Conservation (phyloP, 1,284 basidiomycete species). For the Pulchroboletus neoregius region DNA sequence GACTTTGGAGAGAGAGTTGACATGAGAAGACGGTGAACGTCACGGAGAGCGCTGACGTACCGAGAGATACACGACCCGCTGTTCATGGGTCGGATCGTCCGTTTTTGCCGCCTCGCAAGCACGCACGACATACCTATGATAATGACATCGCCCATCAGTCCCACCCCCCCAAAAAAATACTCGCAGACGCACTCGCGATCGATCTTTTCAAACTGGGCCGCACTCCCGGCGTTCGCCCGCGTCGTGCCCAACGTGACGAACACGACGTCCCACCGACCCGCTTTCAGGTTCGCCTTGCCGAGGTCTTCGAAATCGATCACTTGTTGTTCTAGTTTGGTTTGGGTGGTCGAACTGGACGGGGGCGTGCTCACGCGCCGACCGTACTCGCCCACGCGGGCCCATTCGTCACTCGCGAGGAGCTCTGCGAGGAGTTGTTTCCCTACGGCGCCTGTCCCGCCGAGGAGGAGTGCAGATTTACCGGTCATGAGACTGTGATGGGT, state of each 20-base stretch:
- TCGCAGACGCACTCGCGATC: constrained; percentile 57
- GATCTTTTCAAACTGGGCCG: constrained; percentile 66
- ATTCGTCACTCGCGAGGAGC: constrained; percentile 51
- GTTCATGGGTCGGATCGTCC: constrained; percentile 40
- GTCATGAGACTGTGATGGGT: neutral
- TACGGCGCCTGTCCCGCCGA: constrained; percentile 64
- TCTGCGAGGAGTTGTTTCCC: constrained; percentile 55
- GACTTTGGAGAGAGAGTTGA: constrained; percentile 41
- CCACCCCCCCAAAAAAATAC: no score
- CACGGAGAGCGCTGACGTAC: no score
- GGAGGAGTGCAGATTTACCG: constrained; percentile 49
- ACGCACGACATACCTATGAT: constrained; percentile 68
- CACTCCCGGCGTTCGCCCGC: constrained; percentile 55
- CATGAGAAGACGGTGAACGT: no score
- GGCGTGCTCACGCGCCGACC: constrained; percentile 55
- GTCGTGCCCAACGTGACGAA: constrained; percentile 62
- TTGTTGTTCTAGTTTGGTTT: constrained; percentile 54
- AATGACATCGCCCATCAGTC: neutral
- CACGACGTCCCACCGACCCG: constrained; percentile 66
- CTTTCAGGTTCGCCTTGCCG: constrained; percentile 45
- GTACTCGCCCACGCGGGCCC: constrained; percentile 58
- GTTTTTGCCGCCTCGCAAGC: constrained; percentile 61
- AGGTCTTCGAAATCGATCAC: constrained; percentile 65
- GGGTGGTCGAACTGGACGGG: neutral
- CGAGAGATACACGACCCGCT: constrained; percentile 68